These are phyloP conservation scores for Volvox carteri DNA, from an alignment of 163 green algal species.

Conservation along the genomic window DNA sequence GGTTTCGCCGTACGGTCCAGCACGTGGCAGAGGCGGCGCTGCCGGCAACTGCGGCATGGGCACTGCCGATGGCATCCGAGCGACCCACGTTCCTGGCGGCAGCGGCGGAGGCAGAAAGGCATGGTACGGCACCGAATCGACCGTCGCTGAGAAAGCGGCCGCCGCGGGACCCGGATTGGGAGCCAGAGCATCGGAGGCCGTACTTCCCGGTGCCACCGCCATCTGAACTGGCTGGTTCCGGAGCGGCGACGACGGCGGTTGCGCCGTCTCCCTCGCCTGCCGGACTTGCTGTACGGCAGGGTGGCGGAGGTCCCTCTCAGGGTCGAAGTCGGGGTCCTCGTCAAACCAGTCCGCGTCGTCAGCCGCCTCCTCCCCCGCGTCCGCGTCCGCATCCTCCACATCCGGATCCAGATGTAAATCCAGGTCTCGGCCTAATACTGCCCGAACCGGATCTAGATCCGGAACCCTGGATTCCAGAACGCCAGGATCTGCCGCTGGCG, in stretches of 20 bases:
- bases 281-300: neutral
- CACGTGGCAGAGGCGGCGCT: neutral
- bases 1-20: neutral
- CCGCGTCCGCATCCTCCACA: neutral
- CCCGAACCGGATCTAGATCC: no score
- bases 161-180: no score
- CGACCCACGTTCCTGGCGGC: conserved; percentile 17
- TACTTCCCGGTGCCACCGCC: neutral
- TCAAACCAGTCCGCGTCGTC: conserved; percentile 54
- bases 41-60: neutral
- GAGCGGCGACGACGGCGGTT: neutral
- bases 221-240: conserved; percentile 29
- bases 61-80: neutral
- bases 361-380: conserved; percentile 34
- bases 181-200: no score
- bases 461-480: neutral
- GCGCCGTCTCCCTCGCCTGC: conserved; percentile 15
- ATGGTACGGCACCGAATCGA: neutral
- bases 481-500: neutral
- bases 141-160: no score
- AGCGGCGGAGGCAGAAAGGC: neutral
- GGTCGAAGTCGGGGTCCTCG: conserved; percentile 47
- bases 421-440: no score
- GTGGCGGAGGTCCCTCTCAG: neutral
- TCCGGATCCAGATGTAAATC: no score